A percentile compares a stretch with the other conserved stretches of the same genome.
These are phyloP conservation scores for Beta macrorhiza DNA, from an alignment of 179 eudicot genomes.

Conservation along the genomic window DNA sequence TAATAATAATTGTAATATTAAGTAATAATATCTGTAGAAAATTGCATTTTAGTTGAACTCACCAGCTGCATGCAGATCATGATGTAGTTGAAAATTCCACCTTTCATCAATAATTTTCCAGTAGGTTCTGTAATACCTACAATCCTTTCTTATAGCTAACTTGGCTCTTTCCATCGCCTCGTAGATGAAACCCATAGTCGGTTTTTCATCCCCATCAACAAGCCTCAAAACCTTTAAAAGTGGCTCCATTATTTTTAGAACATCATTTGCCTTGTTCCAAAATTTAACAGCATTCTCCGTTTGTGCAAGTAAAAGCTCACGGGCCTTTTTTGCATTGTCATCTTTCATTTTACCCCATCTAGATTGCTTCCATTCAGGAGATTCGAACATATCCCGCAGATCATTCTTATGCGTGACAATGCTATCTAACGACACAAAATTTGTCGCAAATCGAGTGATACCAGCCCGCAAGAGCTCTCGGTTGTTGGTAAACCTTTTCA, in stretches of 20 bases:
- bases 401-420: background rate
- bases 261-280: background rate
- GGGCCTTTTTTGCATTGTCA: background rate
- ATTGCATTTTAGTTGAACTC: too few species aligned
- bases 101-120: conserved; percentile 1
- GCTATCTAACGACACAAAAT: background rate
- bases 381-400: background rate
- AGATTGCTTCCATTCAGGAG: background rate
- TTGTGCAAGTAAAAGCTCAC: background rate
- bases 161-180: conserved; percentile 18
- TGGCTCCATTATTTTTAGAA: background rate
- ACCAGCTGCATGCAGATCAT: background rate
- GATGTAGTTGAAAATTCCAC: background rate
- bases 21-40: background rate
- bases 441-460: conserved; percentile 9
- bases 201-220: conserved; percentile 2
- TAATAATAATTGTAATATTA: background rate
- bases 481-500: background rate
- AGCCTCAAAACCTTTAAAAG: background rate
- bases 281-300: background rate
- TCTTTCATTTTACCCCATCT: background rate
- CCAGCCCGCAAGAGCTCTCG: background rate
- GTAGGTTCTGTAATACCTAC: background rate
- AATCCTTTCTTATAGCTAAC: background rate
- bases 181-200: background rate